phyloP scores from a whole-genome alignment of 2,329 filamentous ascomycete species.

The Parascedosporium putredinis region DNA sequence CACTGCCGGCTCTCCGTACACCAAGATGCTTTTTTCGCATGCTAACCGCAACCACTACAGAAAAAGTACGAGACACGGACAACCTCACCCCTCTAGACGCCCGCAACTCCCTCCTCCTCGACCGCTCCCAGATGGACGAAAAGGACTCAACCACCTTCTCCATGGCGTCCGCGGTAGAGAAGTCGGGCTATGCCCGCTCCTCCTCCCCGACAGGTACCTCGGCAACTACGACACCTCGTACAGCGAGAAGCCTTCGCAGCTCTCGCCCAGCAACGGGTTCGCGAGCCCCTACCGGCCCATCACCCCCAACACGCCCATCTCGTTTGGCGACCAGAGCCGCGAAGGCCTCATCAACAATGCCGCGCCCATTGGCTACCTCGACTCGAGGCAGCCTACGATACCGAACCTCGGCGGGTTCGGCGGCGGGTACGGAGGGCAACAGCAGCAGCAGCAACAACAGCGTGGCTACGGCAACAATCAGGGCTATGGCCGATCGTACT shows the following conservation, averaged over 20 bases:
- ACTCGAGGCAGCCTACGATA: slow-evolving; percentile 23
- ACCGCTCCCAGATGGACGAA: slow-evolving; percentile 28
- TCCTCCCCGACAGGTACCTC: slow-evolving; percentile 18
- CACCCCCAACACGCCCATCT: slow-evolving; percentile 19
- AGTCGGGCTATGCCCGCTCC: slow-evolving; percentile 20
- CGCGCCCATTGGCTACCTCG: slow-evolving; percentile 20
- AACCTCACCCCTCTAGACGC: slow-evolving; percentile 78
- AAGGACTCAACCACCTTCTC: slow-evolving; percentile 31
- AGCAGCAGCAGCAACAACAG: no score
- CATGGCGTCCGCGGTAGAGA: slow-evolving; percentile 27
- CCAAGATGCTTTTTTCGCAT: not conserved
- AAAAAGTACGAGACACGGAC: slow-evolving; percentile 66
- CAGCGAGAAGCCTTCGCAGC: not conserved
- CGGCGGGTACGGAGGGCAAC: no score
- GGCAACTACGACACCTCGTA: slow-evolving; percentile 7
- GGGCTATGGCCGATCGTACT: slow-evolving; percentile 1
- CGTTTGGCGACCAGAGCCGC: slow-evolving; percentile 18
- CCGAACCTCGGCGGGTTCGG: slow-evolving; percentile 14
- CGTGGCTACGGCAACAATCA: not conserved
- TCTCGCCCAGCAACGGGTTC: not conserved
- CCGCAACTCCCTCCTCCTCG: slow-evolving; percentile 74
- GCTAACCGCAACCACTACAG: slow-evolving; percentile 45
- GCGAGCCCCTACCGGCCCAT: slow-evolving; percentile 19
- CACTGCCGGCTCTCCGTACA: no score
- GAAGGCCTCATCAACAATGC: slow-evolving; percentile 25